Evolutionary conservation across 768 basidiomycete species (phyloP), one percentile per base, ranked within the genome.

Genomic region (Strobilomyces confusus): DNA sequence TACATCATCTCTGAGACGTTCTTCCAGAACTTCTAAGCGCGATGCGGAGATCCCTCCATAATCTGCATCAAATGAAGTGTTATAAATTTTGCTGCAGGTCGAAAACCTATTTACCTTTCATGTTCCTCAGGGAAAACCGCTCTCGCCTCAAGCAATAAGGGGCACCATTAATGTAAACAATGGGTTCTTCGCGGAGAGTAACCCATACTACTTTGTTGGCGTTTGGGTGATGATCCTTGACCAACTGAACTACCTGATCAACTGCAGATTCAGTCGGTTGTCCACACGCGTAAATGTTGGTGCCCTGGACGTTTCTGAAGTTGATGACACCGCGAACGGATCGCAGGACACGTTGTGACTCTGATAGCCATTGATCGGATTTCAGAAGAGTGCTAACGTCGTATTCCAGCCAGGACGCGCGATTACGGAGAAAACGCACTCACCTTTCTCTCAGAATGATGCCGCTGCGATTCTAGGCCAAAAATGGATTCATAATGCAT

Each of bases 41-140:
- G 86, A 83, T 4, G 91, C 83, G 0, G 95, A 95, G 48, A 99
- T 98, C 4, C 97, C 97, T 42, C 92, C 90, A 71, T 94, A 98
- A 69, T 97, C 94, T 90, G 36, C 4, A 49, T n/a, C 22, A 22
- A 41, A 38, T 15, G 30, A 32, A 14, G 17, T 52, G 13, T 14
- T 15, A 36, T 38, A 49, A 49, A 11, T 40, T n/a, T 0, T 26
- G 14, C 25, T 22, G 36, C 44, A 54, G 25, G 47, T 46, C 22
- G 25, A 38, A 12, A 33, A 26, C 30, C 40, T 22, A 60, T 54
- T 48, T 23, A 88, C 85, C 89, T 78, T 95, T 97, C 86, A 98
- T 92, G 64, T 99, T 98, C 41, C 97, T 77, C 29, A 99, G 71
- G 13, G 90, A 89, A 60, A 89, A 91, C 4, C 83, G 80, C 63